Conservation (phyloP, 768 basidiomycete genomes). For the Lactifluus subvellereus region DNA sequence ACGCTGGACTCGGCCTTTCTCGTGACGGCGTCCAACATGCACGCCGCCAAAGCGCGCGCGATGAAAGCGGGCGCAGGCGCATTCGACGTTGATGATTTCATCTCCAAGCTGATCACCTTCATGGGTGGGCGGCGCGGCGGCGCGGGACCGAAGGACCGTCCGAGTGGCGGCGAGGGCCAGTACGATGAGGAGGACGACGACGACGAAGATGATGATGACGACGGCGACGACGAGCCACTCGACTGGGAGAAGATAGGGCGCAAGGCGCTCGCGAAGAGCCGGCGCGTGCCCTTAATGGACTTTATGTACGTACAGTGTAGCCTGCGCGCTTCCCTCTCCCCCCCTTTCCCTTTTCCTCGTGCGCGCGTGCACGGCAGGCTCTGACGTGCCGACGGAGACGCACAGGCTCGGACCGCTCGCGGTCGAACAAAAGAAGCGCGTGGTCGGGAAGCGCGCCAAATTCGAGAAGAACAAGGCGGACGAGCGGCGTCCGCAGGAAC, state of each 20-base stretch:
- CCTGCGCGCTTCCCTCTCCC: background rate
- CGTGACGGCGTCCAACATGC: conserved; percentile 67
- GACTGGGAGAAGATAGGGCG: conserved; percentile 88
- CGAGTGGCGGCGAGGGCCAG: conserved; percentile 43
- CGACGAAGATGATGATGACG: conserved; percentile 36
- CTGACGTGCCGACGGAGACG: conserved; percentile 20
- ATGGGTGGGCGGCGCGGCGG: conserved; percentile 65
- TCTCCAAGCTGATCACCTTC: conserved; percentile 63
- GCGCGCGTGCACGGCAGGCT: background rate
- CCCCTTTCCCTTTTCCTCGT: background rate
- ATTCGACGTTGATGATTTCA: conserved; percentile 91
- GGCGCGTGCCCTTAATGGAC: conserved; percentile 72
- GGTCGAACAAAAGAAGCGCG: conserved; percentile 77
- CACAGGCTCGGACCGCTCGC: conserved; percentile 89
- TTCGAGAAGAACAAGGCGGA: conserved; percentile 69
- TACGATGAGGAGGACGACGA: conserved; percentile 40
- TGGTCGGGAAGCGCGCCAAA: conserved; percentile 51
- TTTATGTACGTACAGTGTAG: conserved; percentile 65
- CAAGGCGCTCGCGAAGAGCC: conserved; percentile 73
- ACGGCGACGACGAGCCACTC: conserved; percentile 38
- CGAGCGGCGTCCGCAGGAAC: conserved; percentile 67
- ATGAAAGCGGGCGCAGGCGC: conserved; percentile 84
- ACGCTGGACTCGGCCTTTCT: conserved; percentile 84
- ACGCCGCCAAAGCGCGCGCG: conserved; percentile 82
- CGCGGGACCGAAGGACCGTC: conserved; percentile 27